A percentile compares a stretch with the other conserved stretches of the same genome.
Evolutionary conservation across 306 rosid species (phyloP).

Genomic region (Rubus idaeus): DNA sequence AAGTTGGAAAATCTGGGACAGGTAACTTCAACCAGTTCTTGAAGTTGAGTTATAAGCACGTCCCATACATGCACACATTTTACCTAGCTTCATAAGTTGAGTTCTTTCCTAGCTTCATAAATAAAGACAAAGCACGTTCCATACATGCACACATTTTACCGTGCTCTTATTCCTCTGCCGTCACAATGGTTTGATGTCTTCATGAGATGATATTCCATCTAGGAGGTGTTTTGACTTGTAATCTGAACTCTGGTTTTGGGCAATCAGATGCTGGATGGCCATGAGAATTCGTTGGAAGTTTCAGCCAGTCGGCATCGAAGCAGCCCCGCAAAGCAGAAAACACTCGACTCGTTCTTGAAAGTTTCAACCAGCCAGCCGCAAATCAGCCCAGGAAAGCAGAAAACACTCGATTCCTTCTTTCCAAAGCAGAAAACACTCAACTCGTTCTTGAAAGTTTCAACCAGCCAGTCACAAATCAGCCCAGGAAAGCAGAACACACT

Average conservation of each 20-base stretch:
- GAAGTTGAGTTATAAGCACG: too few species aligned
- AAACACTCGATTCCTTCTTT: conserved; percentile 49
- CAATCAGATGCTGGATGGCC: conserved; percentile 90
- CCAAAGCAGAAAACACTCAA: conserved; percentile 52
- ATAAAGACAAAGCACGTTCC: not conserved
- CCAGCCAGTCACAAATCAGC: conserved; percentile 45
- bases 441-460: conserved; percentile 32
- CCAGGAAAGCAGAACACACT: conserved; percentile 79
- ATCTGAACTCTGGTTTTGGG: conserved; percentile 13
- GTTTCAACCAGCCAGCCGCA: conserved; percentile 27
- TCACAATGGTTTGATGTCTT: not conserved
- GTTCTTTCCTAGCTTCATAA: not conserved
- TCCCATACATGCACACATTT: too few species aligned
- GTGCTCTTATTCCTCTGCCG: not conserved
- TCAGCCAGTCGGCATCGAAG: conserved; percentile 29
- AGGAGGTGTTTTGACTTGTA: conserved; percentile 10
- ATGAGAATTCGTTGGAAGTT: conserved; percentile 57
- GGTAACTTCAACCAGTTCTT: conserved; percentile 39
- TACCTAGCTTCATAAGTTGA: too few species aligned
- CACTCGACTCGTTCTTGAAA: conserved; percentile 48
- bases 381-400: conserved; percentile 76
- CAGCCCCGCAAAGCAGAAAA: conserved; percentile 52
- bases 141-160: not conserved
- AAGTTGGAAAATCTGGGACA: conserved; percentile 95
- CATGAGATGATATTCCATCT: not conserved